Base-by-base conservation (phyloP, 2,329 filamentous ascomycete species). In the Trichothecium roseum region DNA sequence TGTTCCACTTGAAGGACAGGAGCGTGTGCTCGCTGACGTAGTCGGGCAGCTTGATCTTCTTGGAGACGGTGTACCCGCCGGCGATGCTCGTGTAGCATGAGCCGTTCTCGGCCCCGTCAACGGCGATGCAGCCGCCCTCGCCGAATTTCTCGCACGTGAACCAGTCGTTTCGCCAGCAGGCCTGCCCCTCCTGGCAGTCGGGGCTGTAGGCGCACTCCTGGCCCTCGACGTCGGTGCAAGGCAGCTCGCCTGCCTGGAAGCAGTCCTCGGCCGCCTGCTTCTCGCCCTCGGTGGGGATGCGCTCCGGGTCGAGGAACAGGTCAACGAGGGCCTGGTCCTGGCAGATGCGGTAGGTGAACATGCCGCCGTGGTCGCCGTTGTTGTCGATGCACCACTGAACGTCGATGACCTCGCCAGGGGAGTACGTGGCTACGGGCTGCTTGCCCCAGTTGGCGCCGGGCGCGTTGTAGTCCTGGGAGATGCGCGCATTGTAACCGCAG, bases 301-400 rank as follows among this genome's bases (percentile, higher is more conserved):
- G 69, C 7, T 45, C 47, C 0, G 66, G 57, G 1, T 62, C 59
- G 2, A 70, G 49, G 44, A 73, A 63, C 42, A 66, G 65, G 53
- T 70, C 57, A 20, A 72, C 64, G 0, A 74, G 48, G 0, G 50
- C 53, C 42, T 72, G 67, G 42, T 73, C 54, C 41, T 68, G 60
- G 44, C 68, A 73, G 41, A 72, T 63, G 8, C 69, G 65, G 48
- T 70, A 73, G 43, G 51, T 60, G 50, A 71, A 73, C 68, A 72
- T 72, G 49, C 68, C 69, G 18, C 68, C 68, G 41, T 73, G 69
- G 42, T 73, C 68, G 0, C 69, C 69, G 42, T 72, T 73, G 50
- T 70, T 52, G 44, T 74, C 69, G 14, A 72, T 60, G 35, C 69
- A 73, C 69, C 69, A 73, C 46, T 69, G 54, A 0, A 72, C 68